These are phyloP conservation scores for Penicillium sclerotigenum DNA, from an alignment of 2,329 filamentous ascomycete species.

Conservation along the genomic window DNA sequence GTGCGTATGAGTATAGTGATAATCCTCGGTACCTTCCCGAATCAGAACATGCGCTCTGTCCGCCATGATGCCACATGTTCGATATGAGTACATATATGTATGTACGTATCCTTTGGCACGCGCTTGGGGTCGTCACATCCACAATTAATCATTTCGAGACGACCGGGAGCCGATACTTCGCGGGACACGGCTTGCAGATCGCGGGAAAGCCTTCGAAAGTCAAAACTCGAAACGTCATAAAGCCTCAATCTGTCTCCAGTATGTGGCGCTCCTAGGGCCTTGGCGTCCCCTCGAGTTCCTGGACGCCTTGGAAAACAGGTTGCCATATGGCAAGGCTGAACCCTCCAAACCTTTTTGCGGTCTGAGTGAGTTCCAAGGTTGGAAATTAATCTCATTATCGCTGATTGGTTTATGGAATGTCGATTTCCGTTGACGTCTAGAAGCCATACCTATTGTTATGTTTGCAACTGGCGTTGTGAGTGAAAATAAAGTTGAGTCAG, in stretches of 20 bases:
- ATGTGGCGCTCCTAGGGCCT: neutral
- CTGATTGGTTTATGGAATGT: neutral
- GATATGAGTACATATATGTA: neutral
- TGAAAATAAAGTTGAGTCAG: neutral
- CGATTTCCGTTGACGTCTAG: too few relatives aligned
- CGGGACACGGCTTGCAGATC: neutral
- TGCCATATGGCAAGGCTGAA: neutral
- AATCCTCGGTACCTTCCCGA: neutral
- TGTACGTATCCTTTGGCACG: neutral
- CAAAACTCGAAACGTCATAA: neutral
- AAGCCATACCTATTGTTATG: neutral
- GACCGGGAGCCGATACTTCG: neutral
- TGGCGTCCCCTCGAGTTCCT: constrained; percentile 4
- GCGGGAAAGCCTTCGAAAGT: neutral
- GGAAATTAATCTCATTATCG: neutral
- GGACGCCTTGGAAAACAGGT: neutral
- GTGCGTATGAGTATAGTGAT: neutral
- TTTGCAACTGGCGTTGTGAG: neutral
- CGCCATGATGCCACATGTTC: neutral
- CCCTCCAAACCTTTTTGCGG: neutral
- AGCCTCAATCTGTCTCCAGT: neutral
- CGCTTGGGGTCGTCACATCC: too few relatives aligned
- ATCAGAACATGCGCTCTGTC: neutral
- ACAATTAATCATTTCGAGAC: neutral
- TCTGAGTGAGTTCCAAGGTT: neutral